Base-by-base conservation (phyloP, 2,329 filamentous ascomycete species). In the Bimuria novae-zelandiae region DNA sequence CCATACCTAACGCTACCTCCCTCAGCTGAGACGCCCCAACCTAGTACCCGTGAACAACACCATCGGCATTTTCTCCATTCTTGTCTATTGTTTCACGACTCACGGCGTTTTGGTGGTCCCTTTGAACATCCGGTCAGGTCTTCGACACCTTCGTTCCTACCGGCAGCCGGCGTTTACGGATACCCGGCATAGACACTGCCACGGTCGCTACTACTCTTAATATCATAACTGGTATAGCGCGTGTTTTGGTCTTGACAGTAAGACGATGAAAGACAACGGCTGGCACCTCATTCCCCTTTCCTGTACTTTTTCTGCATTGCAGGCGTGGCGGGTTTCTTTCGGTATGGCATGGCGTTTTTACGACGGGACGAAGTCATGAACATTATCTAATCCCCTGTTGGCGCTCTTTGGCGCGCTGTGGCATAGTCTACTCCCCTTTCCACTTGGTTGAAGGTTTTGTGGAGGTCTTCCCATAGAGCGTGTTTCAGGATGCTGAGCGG, bases 291-390 rank as follows among this genome's bases (percentile, higher is more conserved):
- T 37, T 35, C 46, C 32, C 16, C 59, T 65, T 61, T 48, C 43
- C 51, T 49, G 70, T 61, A 67, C 64, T 66, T 70, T 64, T 60
- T 63, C 64, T 72, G 62, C 64, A 68, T 72, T 60, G 58, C 58
- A 53, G 66, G 68, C 60, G 66, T 51, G 54, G 51, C 58, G 60
- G 55, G 55, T 58, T 55, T 57, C 29, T 55, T 55, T 57, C 27
- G 37, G 42, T 17, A 30, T 43, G 40, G 25, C 41, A 56, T 43
- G 41, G 57, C 56, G 54, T 51, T 59, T 57, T 68, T 62, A 72
- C 69, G 69, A 71, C 54, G 69, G 63, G 56, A 73, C 59, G 70
- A 73, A 62, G 67, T 70, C 64, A 72, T 63, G 69, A 72, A 64
- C 57, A 57, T 55, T 49, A 54, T 54, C 59, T 54, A 56, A 60